Conservation (phyloP, 371 early-diverging fungal species). For the Mortierella sp. region DNA sequence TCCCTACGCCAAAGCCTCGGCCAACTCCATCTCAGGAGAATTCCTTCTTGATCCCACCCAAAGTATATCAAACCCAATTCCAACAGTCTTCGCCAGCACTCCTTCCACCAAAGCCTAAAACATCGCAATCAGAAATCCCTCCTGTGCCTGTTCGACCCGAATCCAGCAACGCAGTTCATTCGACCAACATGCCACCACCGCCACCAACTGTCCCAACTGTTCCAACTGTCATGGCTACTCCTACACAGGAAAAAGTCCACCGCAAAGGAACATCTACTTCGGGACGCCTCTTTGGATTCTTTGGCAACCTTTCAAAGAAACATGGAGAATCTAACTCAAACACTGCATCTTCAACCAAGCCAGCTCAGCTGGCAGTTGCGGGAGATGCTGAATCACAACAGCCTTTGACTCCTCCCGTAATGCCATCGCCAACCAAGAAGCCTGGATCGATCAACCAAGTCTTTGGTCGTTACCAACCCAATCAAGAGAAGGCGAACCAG, state of each 20-base stretch:
- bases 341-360: slow-evolving; percentile 28
- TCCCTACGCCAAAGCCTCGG: slow-evolving; percentile 33
- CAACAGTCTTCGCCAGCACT: slow-evolving; percentile 47
- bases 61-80: slow-evolving; percentile 36
- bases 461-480: slow-evolving; percentile 29
- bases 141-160: slow-evolving; percentile 31
- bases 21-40: slow-evolving; percentile 34
- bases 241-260: slow-evolving; percentile 22
- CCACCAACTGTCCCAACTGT: slow-evolving; percentile 15
- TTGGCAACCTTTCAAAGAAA: slow-evolving; percentile 54
- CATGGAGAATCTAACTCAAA: slow-evolving; percentile 36
- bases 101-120: slow-evolving; percentile 15
- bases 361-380: slow-evolving; percentile 32
- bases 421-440: slow-evolving; percentile 33
- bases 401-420: slow-evolving; percentile 1
- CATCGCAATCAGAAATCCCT: slow-evolving; percentile 25
- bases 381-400: slow-evolving; percentile 19
- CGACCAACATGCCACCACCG: slow-evolving; percentile 9
- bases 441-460: slow-evolving; percentile 47
- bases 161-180: not conserved
- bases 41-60: slow-evolving; percentile 23
- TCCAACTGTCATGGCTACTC: not conserved
- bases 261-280: slow-evolving; percentile 48
- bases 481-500: slow-evolving; percentile 23
- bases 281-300: slow-evolving; percentile 48